Conservation (phyloP, 2,329 filamentous ascomycete species). For the Colletotrichum truncatum region DNA sequence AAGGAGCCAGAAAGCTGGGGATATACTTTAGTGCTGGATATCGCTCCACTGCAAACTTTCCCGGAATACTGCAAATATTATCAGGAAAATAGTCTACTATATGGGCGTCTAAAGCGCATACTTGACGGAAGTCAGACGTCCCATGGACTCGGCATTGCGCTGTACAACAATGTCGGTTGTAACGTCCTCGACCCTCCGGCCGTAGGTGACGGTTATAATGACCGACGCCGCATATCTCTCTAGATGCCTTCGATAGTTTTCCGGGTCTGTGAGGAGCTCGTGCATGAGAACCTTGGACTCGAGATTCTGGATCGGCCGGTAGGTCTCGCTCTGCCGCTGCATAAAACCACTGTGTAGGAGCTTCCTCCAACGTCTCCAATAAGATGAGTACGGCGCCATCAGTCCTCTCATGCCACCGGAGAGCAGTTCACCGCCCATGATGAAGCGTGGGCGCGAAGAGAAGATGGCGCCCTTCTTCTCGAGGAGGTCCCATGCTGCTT, state of each 20-base stretch:
- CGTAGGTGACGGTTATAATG: slow-evolving; percentile 53
- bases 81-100: neutral
- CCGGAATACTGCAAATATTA: slow-evolving; percentile 24
- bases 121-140: slow-evolving; percentile 52
- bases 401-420: slow-evolving; percentile 51
- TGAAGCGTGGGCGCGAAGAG: slow-evolving; percentile 55
- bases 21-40: slow-evolving; percentile 51
- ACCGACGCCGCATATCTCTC: slow-evolving; percentile 51
- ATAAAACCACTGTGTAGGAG: slow-evolving; percentile 53
- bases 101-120: slow-evolving; percentile 28
- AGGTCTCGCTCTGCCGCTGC: slow-evolving; percentile 51
- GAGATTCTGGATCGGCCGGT: slow-evolving; percentile 49
- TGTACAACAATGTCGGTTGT: slow-evolving; percentile 46
- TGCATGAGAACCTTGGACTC: slow-evolving; percentile 51
- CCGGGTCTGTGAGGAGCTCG: slow-evolving; percentile 44
- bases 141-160: slow-evolving; percentile 51
- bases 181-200: slow-evolving; percentile 44
- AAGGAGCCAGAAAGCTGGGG: slow-evolving; percentile 47
- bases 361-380: slow-evolving; percentile 54
- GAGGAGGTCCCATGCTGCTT: slow-evolving; percentile 53
- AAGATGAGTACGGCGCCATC: slow-evolving; percentile 52
- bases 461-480: slow-evolving; percentile 53
- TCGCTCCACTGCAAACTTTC: slow-evolving; percentile 50
- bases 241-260: slow-evolving; percentile 41
- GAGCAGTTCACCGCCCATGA: slow-evolving; percentile 53